Evolutionary conservation across 2,329 filamentous ascomycete species (phyloP), one percentile per base, ranked within the genome.

Genomic region (Bipolaris sorokiniana): DNA sequence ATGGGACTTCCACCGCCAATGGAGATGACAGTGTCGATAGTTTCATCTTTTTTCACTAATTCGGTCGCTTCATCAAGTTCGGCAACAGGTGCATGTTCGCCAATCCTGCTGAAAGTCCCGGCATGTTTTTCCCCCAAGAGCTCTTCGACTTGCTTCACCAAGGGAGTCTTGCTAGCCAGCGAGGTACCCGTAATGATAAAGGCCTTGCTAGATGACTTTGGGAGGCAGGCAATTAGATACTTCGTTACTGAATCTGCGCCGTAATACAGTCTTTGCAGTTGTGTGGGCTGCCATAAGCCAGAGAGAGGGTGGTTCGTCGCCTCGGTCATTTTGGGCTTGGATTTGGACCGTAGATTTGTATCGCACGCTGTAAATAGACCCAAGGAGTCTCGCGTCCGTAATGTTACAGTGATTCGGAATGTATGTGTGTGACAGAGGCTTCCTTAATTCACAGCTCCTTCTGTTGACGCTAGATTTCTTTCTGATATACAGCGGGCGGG

Each of bases 181-280:
- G 83, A 85, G 40, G 71, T 76, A 22, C 83, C 83, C 1, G 84
- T 86, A 42, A 86, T 80, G 65, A 86, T 83, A 72, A 85, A 86
- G 1, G 83, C 84, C 72, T 84, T 84, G 49, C 82, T 84, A 3
- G 65, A 68, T 3, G 72, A 64, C 10, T 57, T 75, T 0, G 78
- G 82, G 0, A 85, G 77, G 48, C 74, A 77, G 18, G 76, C 72
- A 11, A 81, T 57, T 2, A 85, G 72, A 60, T 85, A 75, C 9
- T 78, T 77, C 54, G 76, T 56, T 3, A 85, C 83, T 7, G 77
- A 79, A 23, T 76, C 67, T 4, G 79, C 67, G 13, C 83, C 83
- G 59, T 85, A 85, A 70, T 80, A 79, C 5, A 85, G 75, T 20
- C 75, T 76, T 52, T 82, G 75, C 7, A 84, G 75, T 52, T 81